These are phyloP conservation scores for Cucurbita maxima DNA, from an alignment of 306 rosid species.

Conservation along the genomic window DNA sequence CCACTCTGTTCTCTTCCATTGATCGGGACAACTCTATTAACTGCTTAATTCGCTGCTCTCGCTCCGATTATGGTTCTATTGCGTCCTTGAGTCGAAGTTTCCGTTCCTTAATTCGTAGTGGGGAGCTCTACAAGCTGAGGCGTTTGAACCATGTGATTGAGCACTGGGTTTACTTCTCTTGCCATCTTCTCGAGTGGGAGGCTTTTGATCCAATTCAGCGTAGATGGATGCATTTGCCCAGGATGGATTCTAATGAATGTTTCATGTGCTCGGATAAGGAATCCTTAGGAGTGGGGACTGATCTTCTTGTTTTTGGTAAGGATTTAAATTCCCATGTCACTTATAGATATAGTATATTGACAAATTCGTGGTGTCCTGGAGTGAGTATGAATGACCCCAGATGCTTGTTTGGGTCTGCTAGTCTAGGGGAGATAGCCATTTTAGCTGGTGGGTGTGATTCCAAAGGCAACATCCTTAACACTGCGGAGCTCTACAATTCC, in stretches of 20 bases:
- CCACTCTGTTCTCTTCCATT: conserved; percentile 36
- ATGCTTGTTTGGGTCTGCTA: conserved; percentile 89
- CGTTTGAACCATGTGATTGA: conserved; percentile 52
- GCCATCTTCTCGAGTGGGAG: conserved; percentile 74
- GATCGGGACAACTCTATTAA: conserved; percentile 67
- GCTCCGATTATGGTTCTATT: conserved; percentile 67
- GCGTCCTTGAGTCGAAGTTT: conserved; percentile 61
- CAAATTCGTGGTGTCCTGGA: conserved; percentile 77
- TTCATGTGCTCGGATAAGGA: conserved; percentile 86
- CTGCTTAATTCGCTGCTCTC: conserved; percentile 63
- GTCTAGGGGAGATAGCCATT: conserved; percentile 79
- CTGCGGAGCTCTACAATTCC: conserved; percentile 71
- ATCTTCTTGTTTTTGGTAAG: conserved; percentile 87
- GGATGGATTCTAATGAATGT: conserved; percentile 75
- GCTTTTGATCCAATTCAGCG: conserved; percentile 65
- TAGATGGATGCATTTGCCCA: conserved; percentile 82
- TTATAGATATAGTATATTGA: conserved; percentile 67
- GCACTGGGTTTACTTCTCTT: conserved; percentile 85
- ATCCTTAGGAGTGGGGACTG: conserved; percentile 91
- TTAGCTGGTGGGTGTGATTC: conserved; percentile 92
- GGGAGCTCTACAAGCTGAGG: conserved; percentile 70
- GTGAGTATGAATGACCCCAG: conserved; percentile 75
- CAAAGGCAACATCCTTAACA: conserved; percentile 45
- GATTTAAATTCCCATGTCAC: conserved; percentile 53
- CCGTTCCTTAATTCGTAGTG: conserved; percentile 40